phyloP scores from a whole-genome alignment of 139 green algal genomes.

The Ettlia oleoabundans region DNA sequence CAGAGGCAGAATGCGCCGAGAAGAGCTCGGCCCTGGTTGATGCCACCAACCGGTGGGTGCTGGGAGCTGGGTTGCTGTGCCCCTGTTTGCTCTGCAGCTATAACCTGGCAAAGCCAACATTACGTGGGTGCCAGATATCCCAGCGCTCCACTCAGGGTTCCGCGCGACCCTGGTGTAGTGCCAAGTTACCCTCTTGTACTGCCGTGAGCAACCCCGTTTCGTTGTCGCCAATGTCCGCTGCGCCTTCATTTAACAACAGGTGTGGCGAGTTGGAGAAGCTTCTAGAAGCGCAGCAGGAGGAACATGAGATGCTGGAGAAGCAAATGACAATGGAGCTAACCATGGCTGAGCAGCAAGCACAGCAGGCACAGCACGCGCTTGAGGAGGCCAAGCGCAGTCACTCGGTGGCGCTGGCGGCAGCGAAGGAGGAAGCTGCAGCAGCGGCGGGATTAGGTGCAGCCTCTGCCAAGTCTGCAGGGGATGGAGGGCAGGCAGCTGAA shows the following conservation, averaged over 20 bases:
- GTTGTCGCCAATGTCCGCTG: too few species aligned
- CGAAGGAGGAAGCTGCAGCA: neutral
- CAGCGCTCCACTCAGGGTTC: too few species aligned
- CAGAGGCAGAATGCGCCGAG: neutral
- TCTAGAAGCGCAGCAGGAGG: neutral
- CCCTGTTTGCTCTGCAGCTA: too few species aligned
- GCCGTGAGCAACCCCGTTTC: too few species aligned
- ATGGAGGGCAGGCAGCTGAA: too few species aligned
- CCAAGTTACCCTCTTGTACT: too few species aligned
- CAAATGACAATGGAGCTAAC: conserved; percentile 33
- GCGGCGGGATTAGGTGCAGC: too few species aligned
- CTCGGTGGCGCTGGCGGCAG: neutral
- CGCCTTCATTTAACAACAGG: neutral
- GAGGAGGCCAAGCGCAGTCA: neutral
- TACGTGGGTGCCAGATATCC: too few species aligned
- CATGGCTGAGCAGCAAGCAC: conserved; percentile 20
- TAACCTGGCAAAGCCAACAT: too few species aligned
- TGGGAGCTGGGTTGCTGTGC: too few species aligned
- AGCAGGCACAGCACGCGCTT: neutral
- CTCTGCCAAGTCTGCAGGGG: too few species aligned
- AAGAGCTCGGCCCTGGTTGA: conserved; percentile 1
- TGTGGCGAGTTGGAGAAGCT: conserved; percentile 3
- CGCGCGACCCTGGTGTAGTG: too few species aligned
- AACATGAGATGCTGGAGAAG: conserved; percentile 24
- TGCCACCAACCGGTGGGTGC: neutral